A percentile compares a stretch with the other conserved stretches of the same genome.
These are phyloP conservation scores for Hyaloscypha hepaticicola DNA, from an alignment of 495 filamentous ascomycete genomes.

Conservation along the genomic window DNA sequence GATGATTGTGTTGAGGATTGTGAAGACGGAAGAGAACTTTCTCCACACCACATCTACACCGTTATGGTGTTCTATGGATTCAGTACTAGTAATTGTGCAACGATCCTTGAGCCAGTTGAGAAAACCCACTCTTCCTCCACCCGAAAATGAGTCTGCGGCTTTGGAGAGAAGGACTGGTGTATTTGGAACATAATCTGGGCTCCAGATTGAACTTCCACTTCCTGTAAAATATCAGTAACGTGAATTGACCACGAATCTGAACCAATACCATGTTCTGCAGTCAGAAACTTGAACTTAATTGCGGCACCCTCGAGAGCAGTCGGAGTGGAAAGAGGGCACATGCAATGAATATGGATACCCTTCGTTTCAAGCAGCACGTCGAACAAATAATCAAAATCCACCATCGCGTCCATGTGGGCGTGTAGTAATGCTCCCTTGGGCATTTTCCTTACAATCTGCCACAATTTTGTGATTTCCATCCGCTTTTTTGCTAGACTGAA, in stretches of 20 bases:
- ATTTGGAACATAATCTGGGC: conserved; percentile 52
- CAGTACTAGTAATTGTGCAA: conserved; percentile 65
- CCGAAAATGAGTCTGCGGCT: conserved; percentile 72
- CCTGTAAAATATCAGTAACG: neutral
- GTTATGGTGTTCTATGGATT: conserved; percentile 75
- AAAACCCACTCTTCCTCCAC: conserved; percentile 68
- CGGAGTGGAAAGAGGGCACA: conserved; percentile 36
- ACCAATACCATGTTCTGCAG: conserved; percentile 16
- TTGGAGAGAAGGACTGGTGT: conserved; percentile 56
- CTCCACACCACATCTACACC: conserved; percentile 79
- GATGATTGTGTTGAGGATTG: conserved; percentile 66
- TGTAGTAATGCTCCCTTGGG: conserved; percentile 91
- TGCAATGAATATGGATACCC: conserved; percentile 66
- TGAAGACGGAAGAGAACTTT: conserved; percentile 71
- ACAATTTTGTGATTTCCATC: conserved; percentile 80
- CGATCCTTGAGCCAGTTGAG: conserved; percentile 72
- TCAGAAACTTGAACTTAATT: conserved; percentile 28
- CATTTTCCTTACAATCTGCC: conserved; percentile 80
- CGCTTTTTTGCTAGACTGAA: conserved; percentile 74
- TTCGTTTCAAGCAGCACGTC: conserved; percentile 66
- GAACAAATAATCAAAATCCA: conserved; percentile 78
- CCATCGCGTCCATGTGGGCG: conserved; percentile 86
- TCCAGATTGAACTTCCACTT: conserved; percentile 54
- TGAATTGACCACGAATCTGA: neutral
- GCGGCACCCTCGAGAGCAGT: conserved; percentile 18